A percentile compares a stretch with the other conserved stretches of the same genome.
These are phyloP conservation scores for Taiozyma sp. DNA, from an alignment of 1,139 yeast genomes.

Conservation along the genomic window DNA sequence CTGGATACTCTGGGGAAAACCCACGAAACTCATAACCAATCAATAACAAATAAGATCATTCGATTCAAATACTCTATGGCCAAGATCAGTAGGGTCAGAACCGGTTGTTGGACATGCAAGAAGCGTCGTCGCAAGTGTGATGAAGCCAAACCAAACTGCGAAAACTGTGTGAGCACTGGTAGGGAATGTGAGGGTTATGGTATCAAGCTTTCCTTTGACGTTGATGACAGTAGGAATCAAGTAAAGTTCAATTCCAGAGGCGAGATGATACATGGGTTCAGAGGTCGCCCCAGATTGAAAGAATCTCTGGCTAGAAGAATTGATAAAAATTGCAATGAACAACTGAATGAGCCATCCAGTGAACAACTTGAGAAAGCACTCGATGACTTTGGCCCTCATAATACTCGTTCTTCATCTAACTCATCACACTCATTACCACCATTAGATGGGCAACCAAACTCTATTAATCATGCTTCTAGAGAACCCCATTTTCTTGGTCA, in stretches of 20 bases:
- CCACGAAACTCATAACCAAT: neutral
- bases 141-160: conserved; percentile 42
- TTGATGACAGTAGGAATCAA: conserved; percentile 34
- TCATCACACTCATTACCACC: neutral
- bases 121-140: conserved; percentile 41
- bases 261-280: conserved; percentile 29
- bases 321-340: neutral
- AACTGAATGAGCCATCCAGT: neutral
- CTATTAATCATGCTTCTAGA: neutral
- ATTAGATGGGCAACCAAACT: neutral
- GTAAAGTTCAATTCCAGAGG: conserved; percentile 24
- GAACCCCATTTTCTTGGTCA: neutral
- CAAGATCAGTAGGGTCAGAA: conserved; percentile 42
- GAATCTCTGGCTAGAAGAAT: conserved; percentile 23
- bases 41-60: no score
- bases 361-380: neutral
- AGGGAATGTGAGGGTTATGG: conserved; percentile 46
- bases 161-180: conserved; percentile 38
- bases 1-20: neutral
- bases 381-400: neutral
- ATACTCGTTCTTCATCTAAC: neutral
- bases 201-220: conserved; percentile 40
- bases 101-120: conserved; percentile 36
- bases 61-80: conserved; percentile 8
- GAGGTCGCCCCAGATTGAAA: conserved; percentile 30